Conservation (phyloP, 768 basidiomycete genomes). For the Leccinum obscurum region DNA sequence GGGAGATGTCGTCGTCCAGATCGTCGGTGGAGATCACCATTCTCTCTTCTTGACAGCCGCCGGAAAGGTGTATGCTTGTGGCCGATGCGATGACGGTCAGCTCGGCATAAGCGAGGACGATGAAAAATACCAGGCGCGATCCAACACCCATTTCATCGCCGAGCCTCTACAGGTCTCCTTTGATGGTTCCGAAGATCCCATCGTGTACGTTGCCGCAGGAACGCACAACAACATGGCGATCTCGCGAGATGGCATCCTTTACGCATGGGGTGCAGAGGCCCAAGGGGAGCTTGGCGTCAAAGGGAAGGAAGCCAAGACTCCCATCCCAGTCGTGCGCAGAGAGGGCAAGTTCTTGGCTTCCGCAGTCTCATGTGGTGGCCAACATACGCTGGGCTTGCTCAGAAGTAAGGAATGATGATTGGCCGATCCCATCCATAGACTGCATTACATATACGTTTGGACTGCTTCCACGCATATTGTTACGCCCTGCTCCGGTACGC, state of each 20-base stretch:
- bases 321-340: conserved; percentile 65
- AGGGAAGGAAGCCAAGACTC: conserved; percentile 61
- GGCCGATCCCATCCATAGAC: conserved; percentile 8
- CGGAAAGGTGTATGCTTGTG: conserved; percentile 85
- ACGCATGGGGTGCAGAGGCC: conserved; percentile 77
- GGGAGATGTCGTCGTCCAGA: conserved; percentile 65
- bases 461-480: conserved; percentile 16
- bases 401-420: conserved; percentile 50
- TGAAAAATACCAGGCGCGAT: conserved; percentile 56
- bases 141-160: conserved; percentile 57
- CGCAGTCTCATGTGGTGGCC: conserved; percentile 70
- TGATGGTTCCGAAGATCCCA: conserved; percentile 61
- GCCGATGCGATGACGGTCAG: conserved; percentile 81
- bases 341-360: conserved; percentile 60
- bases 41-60: conserved; percentile 82
- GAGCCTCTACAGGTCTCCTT: conserved; percentile 68
- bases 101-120: conserved; percentile 76
- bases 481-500: conserved; percentile 16
- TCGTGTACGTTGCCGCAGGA: conserved; percentile 67
- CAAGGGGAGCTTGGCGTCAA: conserved; percentile 74
- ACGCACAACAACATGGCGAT: conserved; percentile 73
- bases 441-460: conserved; percentile 19
- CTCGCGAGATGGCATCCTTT: conserved; percentile 65
- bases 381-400: conserved; percentile 73
- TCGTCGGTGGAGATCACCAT: conserved; percentile 86